These are phyloP conservation scores for Malassezia equina DNA, from an alignment of 1,284 basidiomycete species.

Conservation along the genomic window DNA sequence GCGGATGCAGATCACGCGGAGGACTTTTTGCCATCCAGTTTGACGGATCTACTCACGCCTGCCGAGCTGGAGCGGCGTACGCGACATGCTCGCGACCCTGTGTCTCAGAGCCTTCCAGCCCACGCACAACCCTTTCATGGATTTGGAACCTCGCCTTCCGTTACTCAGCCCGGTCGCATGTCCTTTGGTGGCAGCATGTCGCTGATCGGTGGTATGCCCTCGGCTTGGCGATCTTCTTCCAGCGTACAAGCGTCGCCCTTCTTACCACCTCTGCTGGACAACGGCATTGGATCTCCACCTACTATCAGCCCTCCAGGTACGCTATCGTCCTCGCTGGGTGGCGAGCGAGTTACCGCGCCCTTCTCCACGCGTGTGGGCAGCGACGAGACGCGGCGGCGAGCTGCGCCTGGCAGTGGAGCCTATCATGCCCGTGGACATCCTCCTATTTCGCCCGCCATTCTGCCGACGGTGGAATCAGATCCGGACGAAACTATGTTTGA, in stretches of 20 bases:
- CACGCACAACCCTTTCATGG: slow-evolving; percentile 13
- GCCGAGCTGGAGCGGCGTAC: slow-evolving; percentile 40
- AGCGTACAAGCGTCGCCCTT: slow-evolving; percentile 14
- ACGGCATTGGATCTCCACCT: background rate
- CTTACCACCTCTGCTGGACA: background rate
- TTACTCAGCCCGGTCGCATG: background rate
- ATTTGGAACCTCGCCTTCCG: background rate
- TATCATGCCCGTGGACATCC: slow-evolving; percentile 17
- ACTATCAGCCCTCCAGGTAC: slow-evolving; percentile 3
- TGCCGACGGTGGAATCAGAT: slow-evolving; percentile 29
- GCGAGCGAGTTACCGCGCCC: slow-evolving; percentile 7
- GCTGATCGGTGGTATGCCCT: background rate
- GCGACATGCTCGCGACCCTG: slow-evolving; percentile 18
- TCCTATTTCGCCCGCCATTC: slow-evolving; percentile 29
- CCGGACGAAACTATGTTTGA: slow-evolving; percentile 45
- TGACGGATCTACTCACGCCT: slow-evolving; percentile 44
- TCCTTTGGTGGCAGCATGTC: background rate
- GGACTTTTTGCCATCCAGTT: slow-evolving; percentile 43
- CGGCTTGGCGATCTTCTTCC: background rate
- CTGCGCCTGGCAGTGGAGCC: slow-evolving; percentile 23
- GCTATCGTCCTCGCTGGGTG: slow-evolving; percentile 4
- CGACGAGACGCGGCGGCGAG: slow-evolving; percentile 6
- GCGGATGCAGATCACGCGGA: slow-evolving; percentile 51
- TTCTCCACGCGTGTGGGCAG: background rate
- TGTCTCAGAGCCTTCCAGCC: slow-evolving; percentile 32